Base-by-base conservation (phyloP, 2,329 filamentous ascomycete species). In the Colletotrichum abscissum region DNA sequence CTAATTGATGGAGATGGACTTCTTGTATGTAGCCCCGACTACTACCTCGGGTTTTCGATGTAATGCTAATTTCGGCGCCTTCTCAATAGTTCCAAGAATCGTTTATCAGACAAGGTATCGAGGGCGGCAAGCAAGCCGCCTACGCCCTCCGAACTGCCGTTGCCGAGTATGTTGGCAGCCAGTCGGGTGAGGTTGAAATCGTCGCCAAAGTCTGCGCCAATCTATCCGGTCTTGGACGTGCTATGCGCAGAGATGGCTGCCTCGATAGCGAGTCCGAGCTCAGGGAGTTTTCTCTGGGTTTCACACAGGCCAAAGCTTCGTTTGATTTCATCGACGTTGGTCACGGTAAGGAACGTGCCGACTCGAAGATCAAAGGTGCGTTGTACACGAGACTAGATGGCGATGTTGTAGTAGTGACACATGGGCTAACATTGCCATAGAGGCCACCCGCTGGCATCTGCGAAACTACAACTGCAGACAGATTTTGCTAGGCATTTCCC, bases 311-410 rank as follows among this genome's bases (percentile, higher is more conserved):
- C 72, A 87, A 87, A 75, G 84, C 88, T 11, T 87, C 86, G 12
- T 91, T 92, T 82, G 89, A 92, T 79, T 92, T 92, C 82, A 83
- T 92, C 70, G 90, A 92, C 77, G 86, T 92, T 66, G 90, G 90
- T 42, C 81, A 86, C 76, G 87, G 87, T 57, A 91, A 90, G 78
- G 89, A 91, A 76, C 84, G 88, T 63, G 87, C 88, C 8, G 88
- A 90, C 78, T 86, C 86, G 59, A 92, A 92, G 79, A 88, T 92
- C 75, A 88, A 86, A 85, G 89, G 89, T 90, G 80, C 62, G 52
- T 6, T 33, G 16, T 16, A n/a, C 19, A 26, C n/a, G 22, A n/a
- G 19, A 63, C 49, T 30, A 12, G 14, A n/a, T 5, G 28, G 28
- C 4, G 33, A 35, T n/a, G 6, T 9, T 24, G 24, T 24, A 5